phyloP scores from a whole-genome alignment of 176 grass and related monocot species.

The Aegilops sharonensis region DNA sequence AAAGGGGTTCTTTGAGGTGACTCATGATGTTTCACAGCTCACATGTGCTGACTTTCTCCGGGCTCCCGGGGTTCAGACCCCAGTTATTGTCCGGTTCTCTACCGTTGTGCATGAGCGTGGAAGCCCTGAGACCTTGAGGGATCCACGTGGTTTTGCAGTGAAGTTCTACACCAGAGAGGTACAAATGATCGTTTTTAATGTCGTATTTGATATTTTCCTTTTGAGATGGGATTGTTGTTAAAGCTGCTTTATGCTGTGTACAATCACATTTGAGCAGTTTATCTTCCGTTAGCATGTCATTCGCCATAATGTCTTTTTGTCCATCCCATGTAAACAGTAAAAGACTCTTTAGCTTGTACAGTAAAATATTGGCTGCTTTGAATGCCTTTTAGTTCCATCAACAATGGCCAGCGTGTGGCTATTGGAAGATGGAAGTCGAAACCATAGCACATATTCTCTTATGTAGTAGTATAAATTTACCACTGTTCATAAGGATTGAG shows the following conservation, averaged over 20 bases:
- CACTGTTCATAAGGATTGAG: not conserved
- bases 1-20: conserved; percentile 93
- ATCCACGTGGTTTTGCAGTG: conserved; percentile 81
- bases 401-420: not conserved
- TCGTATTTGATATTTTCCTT: too few species aligned
- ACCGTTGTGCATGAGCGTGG: conserved; percentile 88
- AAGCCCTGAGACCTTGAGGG: conserved; percentile 85
- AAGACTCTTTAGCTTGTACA: not conserved
- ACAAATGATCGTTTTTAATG: not conserved
- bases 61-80: conserved; percentile 76
- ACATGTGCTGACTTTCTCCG: conserved; percentile 83
- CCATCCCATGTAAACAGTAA: not conserved
- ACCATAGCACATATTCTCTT: not conserved
- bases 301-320: not conserved
- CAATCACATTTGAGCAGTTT: not conserved
- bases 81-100: conserved; percentile 77
- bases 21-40: conserved; percentile 78
- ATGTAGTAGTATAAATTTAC: not conserved
- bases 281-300: not conserved
- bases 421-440: not conserved
- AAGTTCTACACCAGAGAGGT: conserved; percentile 98
- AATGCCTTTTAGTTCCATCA: not conserved
- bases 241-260: not conserved
- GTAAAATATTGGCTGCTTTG: not conserved
- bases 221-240: not conserved